Conservation (phyloP, 2,329 filamentous ascomycete species). For the Monosporascus cannonballus region DNA sequence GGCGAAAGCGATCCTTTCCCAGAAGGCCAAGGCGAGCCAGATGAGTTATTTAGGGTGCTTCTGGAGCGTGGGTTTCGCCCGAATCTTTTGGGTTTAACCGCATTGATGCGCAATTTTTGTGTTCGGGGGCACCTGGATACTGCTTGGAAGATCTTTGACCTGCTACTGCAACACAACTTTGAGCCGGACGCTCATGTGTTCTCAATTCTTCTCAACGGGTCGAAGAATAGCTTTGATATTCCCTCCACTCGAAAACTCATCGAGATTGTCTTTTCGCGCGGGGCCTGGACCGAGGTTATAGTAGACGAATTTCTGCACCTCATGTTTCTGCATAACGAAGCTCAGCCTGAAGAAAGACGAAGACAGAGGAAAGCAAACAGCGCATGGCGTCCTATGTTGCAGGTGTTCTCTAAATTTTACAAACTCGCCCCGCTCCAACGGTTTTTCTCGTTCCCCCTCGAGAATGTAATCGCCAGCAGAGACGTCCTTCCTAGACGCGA, state of each 20-base stretch:
- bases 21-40: conserved; percentile 39
- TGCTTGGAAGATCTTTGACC: conserved; percentile 59
- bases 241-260: conserved; percentile 50
- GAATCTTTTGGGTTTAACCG: conserved; percentile 57
- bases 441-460: conserved; percentile 21
- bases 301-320: conserved; percentile 48
- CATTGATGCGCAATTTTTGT: conserved; percentile 66
- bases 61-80: conserved; percentile 56
- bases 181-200: conserved; percentile 62
- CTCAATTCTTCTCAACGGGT: conserved; percentile 63
- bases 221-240: conserved; percentile 52
- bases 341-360: conserved; percentile 20
- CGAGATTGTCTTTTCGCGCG: conserved; percentile 40
- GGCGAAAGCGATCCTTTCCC: conserved; percentile 27
- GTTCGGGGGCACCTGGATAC: conserved; percentile 55
- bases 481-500: conserved; percentile 5
- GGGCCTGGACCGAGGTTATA: conserved; percentile 41
- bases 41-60: conserved; percentile 49
- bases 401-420: conserved; percentile 43
- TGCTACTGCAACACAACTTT: conserved; percentile 53
- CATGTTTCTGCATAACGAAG: conserved; percentile 39
- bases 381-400: conserved; percentile 42
- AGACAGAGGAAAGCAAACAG: conserved; percentile 28
- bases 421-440: conserved; percentile 37
- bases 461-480: conserved; percentile 11